Percentiles rank a stretch among this genome's conserved stretches.
Conservation (phyloP, 1,139 yeast species). For the Komagataea norvegica region DNA sequence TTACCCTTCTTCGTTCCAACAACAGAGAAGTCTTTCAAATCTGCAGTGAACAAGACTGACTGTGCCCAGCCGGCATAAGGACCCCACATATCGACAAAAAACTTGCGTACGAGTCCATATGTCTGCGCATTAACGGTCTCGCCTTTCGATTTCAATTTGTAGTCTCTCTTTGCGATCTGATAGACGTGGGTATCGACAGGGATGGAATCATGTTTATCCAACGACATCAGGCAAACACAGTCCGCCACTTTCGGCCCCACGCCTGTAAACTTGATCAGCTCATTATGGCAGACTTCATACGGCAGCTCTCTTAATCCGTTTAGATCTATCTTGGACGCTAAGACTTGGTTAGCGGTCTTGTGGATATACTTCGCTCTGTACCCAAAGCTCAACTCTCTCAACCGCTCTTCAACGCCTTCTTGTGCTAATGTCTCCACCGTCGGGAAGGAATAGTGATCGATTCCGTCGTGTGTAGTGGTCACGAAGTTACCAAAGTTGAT, state of each 20-base stretch:
- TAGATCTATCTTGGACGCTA: conserved; percentile 34
- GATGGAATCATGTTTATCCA: conserved; percentile 82
- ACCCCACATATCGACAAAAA: conserved; percentile 75
- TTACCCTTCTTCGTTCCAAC: conserved; percentile 38
- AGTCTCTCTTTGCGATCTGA: conserved; percentile 83
- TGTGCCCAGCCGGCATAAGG: conserved; percentile 98
- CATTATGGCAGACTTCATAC: conserved; percentile 59
- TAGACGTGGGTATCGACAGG: conserved; percentile 98
- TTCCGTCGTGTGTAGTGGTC: conserved; percentile 50
- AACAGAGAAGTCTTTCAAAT: conserved; percentile 51
- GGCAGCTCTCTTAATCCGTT: conserved; percentile 37
- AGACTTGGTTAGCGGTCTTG: conserved; percentile 60
- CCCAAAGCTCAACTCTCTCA: conserved; percentile 67
- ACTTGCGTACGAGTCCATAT: conserved; percentile 55
- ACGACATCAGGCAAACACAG: conserved; percentile 84
- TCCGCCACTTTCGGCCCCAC: conserved; percentile 99
- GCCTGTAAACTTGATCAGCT: conserved; percentile 67
- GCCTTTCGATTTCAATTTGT: conserved; percentile 49
- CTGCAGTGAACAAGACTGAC: conserved; percentile 84
- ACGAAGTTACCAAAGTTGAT: conserved; percentile 63
- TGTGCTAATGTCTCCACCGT: conserved; percentile 45
- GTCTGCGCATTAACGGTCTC: conserved; percentile 33
- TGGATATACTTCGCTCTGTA: conserved; percentile 87
- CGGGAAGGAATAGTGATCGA: conserved; percentile 72
- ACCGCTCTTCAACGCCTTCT: conserved; percentile 36